Conservation (phyloP, 1,139 yeast genomes). For the Saccharomyces hybrid region DNA sequence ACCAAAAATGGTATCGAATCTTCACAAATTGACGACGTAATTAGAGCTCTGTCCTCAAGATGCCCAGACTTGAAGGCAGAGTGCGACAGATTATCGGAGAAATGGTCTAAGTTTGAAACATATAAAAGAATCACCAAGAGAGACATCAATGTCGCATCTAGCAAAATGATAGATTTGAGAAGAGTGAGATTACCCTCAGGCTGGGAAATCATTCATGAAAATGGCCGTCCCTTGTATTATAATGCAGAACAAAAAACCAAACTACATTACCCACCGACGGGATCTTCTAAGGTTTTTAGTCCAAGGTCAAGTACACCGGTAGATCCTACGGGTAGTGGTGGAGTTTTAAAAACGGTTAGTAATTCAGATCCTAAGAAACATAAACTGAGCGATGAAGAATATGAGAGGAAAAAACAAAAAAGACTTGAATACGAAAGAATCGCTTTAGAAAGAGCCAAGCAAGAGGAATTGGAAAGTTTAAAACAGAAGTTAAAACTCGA, state of each 20-base stretch:
- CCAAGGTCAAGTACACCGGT: conserved; percentile 2
- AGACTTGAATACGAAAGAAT: conserved; percentile 21
- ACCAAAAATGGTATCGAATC: conserved; percentile 74
- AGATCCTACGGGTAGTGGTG: background rate
- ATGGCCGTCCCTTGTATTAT: conserved; percentile 30
- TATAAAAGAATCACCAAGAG: conserved; percentile 59
- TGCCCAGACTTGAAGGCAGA: conserved; percentile 35
- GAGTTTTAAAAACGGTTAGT: background rate
- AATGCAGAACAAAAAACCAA: conserved; percentile 28
- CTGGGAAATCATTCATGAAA: conserved; percentile 31
- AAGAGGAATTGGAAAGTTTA: conserved; percentile 26
- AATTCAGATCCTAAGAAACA: background rate
- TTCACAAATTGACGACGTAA: conserved; percentile 64
- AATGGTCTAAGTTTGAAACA: conserved; percentile 72
- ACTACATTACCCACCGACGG: conserved; percentile 26
- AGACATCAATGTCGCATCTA: conserved; percentile 18
- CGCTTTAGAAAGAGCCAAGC: conserved; percentile 22
- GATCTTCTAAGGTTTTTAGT: conserved; percentile 15
- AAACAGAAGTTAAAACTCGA: conserved; percentile 26
- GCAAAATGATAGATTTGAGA: conserved; percentile 23
- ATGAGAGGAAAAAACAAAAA: conserved; percentile 18
- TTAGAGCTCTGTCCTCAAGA: conserved; percentile 38
- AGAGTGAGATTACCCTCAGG: conserved; percentile 30
- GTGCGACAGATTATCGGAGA: conserved; percentile 45
- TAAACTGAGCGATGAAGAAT: conserved; percentile 15